These are phyloP conservation scores for Penicillium soppii DNA, from an alignment of 495 filamentous ascomycete genomes.

Conservation along the genomic window DNA sequence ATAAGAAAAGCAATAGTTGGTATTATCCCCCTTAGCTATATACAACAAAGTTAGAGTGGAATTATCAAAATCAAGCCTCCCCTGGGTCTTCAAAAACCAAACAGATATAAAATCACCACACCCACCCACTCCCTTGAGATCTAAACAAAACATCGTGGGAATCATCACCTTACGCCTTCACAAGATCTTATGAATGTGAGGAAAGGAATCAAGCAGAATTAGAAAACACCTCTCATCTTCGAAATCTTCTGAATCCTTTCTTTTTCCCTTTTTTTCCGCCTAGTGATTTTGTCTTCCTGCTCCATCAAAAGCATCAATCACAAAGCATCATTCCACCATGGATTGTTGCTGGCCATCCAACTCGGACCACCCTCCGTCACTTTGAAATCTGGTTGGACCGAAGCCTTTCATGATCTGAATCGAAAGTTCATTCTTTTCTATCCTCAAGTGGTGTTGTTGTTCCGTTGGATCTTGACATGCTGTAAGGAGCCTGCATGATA, in stretches of 20 bases:
- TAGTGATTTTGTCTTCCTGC: not conserved
- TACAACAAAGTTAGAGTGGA: slow-evolving; percentile 7
- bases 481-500: slow-evolving; percentile 43
- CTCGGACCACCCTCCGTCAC: not conserved
- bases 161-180: slow-evolving; percentile 8
- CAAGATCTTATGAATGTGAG: not conserved
- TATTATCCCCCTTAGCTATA: slow-evolving; percentile 14
- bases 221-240: slow-evolving; percentile 2
- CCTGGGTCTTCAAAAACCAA: slow-evolving; percentile 5
- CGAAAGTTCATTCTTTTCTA: slow-evolving; percentile 17
- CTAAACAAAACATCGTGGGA: slow-evolving; percentile 18
- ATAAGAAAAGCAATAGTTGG: slow-evolving; percentile 10
- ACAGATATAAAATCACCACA: not conserved
- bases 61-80: not conserved
- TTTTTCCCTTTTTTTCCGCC: not conserved
- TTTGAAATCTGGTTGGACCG: not conserved
- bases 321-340: not conserved
- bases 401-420: not conserved
- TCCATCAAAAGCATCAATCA: not conserved
- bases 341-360: not conserved
- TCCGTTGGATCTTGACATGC: slow-evolving; percentile 45
- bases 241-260: not conserved
- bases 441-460: slow-evolving; percentile 39
- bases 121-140: not conserved
- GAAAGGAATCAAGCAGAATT: not conserved